A percentile compares a stretch with the other conserved stretches of the same genome.
phyloP scores from a whole-genome alignment of 2,329 filamentous ascomycete species.

The Colletotrichum plurivorum region DNA sequence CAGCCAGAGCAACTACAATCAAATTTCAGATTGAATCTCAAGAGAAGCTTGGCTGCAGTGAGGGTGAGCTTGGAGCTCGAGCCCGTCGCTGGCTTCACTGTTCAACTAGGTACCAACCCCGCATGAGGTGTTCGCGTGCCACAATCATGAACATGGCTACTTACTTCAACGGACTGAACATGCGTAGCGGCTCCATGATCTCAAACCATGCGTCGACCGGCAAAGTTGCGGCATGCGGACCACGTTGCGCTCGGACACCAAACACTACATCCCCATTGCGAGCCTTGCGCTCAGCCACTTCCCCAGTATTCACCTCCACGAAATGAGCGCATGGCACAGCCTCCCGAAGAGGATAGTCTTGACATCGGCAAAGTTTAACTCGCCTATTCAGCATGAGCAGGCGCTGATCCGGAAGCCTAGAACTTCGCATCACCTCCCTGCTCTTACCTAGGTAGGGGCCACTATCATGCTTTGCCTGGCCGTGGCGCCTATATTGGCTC shows the following conservation, averaged over 20 bases:
- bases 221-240: neutral
- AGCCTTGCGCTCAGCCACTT: neutral
- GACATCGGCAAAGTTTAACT: constrained; percentile 18
- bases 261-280: neutral
- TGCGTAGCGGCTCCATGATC: no score
- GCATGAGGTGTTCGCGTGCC: no score
- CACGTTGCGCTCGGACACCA: neutral
- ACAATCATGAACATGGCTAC: neutral
- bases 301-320: neutral
- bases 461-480: neutral
- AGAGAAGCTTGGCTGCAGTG: no score
- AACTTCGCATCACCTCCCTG: neutral
- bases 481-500: no score
- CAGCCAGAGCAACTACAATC: no score
- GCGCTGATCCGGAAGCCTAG: neutral
- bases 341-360: neutral
- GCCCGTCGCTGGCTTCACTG: no score
- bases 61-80: no score
- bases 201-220: neutral
- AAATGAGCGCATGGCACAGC: constrained; percentile 4
- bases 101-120: no score
- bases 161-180: neutral
- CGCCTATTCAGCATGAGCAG: constrained; percentile 10
- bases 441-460: neutral
- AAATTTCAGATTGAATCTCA: no score